Evolutionary conservation across 169 alveolate genomes (phyloP).

Genomic region (Neospora caninum): DNA sequence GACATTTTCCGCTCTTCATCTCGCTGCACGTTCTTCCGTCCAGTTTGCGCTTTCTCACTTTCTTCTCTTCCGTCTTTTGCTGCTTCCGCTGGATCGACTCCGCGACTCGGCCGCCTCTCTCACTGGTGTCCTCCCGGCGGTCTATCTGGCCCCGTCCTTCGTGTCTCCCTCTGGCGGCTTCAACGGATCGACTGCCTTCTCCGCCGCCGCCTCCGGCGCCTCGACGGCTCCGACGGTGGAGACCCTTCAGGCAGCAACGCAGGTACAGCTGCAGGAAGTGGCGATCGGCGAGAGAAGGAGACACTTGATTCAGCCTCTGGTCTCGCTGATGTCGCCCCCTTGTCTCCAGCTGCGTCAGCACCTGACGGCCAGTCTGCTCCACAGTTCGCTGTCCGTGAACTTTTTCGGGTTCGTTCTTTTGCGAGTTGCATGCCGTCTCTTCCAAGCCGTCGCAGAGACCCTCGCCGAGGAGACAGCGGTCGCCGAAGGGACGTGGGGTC

Average conservation of each 20-base stretch:
- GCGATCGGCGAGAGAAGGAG: not conserved
- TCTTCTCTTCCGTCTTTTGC: not conserved
- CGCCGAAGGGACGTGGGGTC: not conserved
- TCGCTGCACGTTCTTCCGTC: not conserved
- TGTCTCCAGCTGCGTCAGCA: constrained; percentile 2
- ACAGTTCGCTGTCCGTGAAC: not conserved
- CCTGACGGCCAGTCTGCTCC: constrained; percentile 1
- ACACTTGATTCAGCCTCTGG: not conserved
- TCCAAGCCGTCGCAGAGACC: not conserved
- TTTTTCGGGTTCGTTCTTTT: not conserved
- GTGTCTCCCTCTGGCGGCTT: not conserved
- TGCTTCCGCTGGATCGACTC: not conserved
- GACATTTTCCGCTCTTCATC: not conserved
- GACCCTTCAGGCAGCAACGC: not conserved
- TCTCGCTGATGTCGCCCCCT: not conserved
- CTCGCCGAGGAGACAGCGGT: not conserved
- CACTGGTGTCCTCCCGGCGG: not conserved
- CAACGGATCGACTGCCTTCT: no score
- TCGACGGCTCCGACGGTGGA: not conserved
- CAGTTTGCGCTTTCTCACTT: constrained; percentile 15
- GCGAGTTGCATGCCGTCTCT: not conserved
- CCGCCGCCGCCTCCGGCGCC: not conserved
- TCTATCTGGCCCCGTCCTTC: not conserved
- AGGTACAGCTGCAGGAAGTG: not conserved
- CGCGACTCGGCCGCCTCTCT: not conserved